phyloP scores from a whole-genome alignment of 2,329 filamentous ascomycete species.

The Stachybotrys elegans region DNA sequence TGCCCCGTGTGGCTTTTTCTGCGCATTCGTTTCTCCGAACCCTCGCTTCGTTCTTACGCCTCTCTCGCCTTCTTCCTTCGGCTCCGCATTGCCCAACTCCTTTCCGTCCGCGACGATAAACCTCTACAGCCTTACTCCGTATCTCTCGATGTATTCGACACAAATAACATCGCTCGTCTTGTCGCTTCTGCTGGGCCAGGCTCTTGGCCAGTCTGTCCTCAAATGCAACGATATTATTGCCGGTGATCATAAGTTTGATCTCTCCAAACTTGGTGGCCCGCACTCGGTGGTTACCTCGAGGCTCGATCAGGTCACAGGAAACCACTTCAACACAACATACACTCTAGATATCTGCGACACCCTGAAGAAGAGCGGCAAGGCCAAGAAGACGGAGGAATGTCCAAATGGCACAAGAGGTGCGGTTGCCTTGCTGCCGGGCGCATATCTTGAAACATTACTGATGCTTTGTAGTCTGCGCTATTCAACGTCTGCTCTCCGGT shows the following conservation, averaged over 20 bases:
- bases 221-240: constrained; percentile 58
- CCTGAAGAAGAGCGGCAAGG: constrained; percentile 56
- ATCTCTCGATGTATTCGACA: constrained; percentile 33
- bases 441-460: constrained; percentile 3
- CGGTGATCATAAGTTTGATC: constrained; percentile 57
- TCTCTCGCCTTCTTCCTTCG: constrained; percentile 3
- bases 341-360: constrained; percentile 72
- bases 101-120: neutral
- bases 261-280: constrained; percentile 59
- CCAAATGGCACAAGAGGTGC: constrained; percentile 64
- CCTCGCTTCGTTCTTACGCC: neutral
- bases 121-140: constrained; percentile 3
- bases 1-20: neutral
- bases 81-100: neutral
- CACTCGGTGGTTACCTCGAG: constrained; percentile 61
- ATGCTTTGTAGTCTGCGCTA: constrained; percentile 62
- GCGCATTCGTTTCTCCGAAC: neutral
- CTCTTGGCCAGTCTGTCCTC: constrained; percentile 43
- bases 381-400: constrained; percentile 55
- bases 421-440: constrained; percentile 11
- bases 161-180: constrained; percentile 31
- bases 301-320: constrained; percentile 45
- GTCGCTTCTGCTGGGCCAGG: constrained; percentile 29
- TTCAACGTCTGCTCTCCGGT: constrained; percentile 53
- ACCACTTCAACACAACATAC: constrained; percentile 66